Evolutionary conservation across 2,329 filamentous ascomycete species (phyloP).

Genomic region (Sclerotinia subarctica): DNA sequence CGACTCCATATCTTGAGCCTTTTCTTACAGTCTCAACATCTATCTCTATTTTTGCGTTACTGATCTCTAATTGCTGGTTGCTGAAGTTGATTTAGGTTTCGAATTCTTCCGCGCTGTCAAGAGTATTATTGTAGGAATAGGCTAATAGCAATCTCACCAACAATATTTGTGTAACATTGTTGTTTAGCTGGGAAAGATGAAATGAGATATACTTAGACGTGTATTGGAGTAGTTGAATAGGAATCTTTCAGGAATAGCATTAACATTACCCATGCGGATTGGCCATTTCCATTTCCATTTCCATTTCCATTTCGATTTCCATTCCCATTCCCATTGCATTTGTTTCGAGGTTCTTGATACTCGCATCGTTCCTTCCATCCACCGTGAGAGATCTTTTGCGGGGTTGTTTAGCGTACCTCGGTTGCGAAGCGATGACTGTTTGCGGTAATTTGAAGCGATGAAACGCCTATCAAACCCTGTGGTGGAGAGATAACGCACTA

Average conservation of each 20-base stretch:
- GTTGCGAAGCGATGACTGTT: slow-evolving; percentile 8
- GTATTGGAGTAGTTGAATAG: neutral
- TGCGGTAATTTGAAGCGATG: neutral
- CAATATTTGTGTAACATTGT: neutral
- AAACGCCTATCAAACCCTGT: neutral
- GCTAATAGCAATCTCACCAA: slow-evolving; percentile 3
- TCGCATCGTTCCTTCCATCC: neutral
- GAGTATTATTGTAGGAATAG: neutral
- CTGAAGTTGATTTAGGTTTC: neutral
- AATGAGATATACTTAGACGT: slow-evolving; percentile 7
- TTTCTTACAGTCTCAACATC: slow-evolving; percentile 1
- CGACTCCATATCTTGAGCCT: neutral
- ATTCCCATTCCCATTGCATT: neutral
- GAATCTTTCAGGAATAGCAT: neutral
- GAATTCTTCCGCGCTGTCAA: neutral
- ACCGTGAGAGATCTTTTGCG: neutral
- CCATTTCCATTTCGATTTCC: no score
- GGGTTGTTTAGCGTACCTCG: neutral
- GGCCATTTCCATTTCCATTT: neutral
- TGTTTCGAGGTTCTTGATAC: neutral
- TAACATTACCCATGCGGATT: neutral
- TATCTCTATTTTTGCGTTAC: neutral
- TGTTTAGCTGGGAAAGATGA: neutral
- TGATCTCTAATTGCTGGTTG: neutral
- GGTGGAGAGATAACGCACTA: neutral